These are phyloP conservation scores for Aurifilum marmelostoma DNA, from an alignment of 2,329 filamentous ascomycete species.

Conservation along the genomic window DNA sequence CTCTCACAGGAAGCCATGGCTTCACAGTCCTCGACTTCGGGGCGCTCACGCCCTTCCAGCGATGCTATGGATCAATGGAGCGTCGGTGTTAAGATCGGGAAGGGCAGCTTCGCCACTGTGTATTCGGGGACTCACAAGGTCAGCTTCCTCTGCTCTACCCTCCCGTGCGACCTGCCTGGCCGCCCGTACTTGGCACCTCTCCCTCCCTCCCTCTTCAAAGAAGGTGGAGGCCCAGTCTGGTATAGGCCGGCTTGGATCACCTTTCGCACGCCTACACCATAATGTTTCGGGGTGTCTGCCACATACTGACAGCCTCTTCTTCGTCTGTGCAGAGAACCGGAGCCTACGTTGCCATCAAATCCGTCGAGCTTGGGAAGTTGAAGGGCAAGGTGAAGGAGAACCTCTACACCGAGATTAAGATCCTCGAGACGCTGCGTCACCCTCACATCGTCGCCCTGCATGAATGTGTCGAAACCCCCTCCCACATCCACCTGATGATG, in stretches of 20 bases:
- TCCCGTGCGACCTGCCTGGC: neutral
- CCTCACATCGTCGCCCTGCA: conserved; percentile 96
- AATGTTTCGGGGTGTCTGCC: conserved; percentile 13
- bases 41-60: conserved; percentile 36
- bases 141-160: conserved; percentile 40
- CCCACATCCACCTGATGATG: conserved; percentile 96
- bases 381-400: conserved; percentile 98
- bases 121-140: conserved; percentile 87
- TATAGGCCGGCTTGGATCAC: neutral
- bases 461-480: conserved; percentile 84
- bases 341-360: conserved; percentile 92
- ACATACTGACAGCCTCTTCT: conserved; percentile 22
- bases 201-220: neutral
- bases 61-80: conserved; percentile 72
- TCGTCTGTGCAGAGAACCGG: conserved; percentile 65
- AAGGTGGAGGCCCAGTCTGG: neutral
- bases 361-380: conserved; percentile 85
- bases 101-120: conserved; percentile 96
- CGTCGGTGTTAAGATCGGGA: conserved; percentile 88
- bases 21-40: conserved; percentile 34
- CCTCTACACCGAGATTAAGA: conserved; percentile 91
- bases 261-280: neutral
- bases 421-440: conserved; percentile 90
- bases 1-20: conserved; percentile 37
- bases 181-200: neutral